Conservation (phyloP, 129 eudicot species). For the Pulicaria dysenterica region DNA sequence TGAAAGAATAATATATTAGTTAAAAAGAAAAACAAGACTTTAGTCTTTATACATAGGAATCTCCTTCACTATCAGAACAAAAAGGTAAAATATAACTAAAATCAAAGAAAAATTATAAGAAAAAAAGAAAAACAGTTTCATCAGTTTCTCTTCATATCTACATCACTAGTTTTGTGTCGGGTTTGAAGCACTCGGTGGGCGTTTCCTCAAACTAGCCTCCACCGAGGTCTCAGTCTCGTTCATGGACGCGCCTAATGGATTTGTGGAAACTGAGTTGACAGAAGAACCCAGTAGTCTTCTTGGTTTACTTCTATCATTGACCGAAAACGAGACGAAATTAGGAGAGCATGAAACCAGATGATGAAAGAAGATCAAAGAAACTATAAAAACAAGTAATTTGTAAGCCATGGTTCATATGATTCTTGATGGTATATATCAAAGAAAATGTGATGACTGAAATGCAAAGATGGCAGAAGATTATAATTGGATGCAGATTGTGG, state of each 20-base stretch:
- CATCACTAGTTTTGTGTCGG: slow-evolving; percentile 62
- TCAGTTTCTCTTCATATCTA: slow-evolving; percentile 38
- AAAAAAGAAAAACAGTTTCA: slow-evolving; percentile 13
- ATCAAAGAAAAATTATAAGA: slow-evolving; percentile 7
- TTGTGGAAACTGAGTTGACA: slow-evolving; percentile 30
- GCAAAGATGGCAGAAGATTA: slow-evolving; percentile 44
- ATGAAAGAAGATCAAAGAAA: slow-evolving; percentile 49
- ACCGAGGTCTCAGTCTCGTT: slow-evolving; percentile 34
- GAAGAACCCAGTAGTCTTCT: slow-evolving; percentile 59
- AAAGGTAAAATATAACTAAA: slow-evolving; percentile 16
- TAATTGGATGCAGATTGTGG: slow-evolving; percentile 49
- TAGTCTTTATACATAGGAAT: slow-evolving; percentile 17
- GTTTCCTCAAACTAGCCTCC: slow-evolving; percentile 55
- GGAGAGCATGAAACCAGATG: slow-evolving; percentile 28
- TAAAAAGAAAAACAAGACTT: neutral
- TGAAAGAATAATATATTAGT: slow-evolving; percentile 24
- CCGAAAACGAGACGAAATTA: neutral
- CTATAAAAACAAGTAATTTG: slow-evolving; percentile 41
- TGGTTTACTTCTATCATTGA: slow-evolving; percentile 43
- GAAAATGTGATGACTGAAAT: slow-evolving; percentile 29
- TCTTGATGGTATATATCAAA: neutral
- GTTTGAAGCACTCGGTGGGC: slow-evolving; percentile 64
- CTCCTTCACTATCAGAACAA: slow-evolving; percentile 19
- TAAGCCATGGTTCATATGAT: slow-evolving; percentile 41
- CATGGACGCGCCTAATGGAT: slow-evolving; percentile 31